Base-by-base conservation (phyloP, 2,329 filamentous ascomycete genomes). In the Plenodomus tracheiphilus region DNA sequence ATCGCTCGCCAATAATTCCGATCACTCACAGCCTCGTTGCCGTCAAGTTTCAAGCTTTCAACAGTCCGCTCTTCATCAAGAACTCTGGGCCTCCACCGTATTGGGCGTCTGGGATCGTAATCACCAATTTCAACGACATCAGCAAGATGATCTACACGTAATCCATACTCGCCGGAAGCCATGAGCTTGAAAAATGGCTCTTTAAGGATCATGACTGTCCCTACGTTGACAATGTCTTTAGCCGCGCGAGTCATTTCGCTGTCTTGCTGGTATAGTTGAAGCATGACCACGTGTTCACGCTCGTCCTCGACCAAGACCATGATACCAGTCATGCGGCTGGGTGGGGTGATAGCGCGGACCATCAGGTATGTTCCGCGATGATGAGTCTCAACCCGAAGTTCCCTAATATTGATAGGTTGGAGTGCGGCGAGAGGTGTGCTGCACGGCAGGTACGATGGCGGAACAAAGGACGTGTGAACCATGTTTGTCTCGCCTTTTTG, bases 141-240 rank as follows among this genome's bases (percentile, higher is more conserved):
- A 15, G 74, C 76, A 15, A 78, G 56, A 58, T 84, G 81, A 47
- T 84, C 81, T 6, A 82, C 77, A 5, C 79, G 73, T 19, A 84
- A 28, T 0, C 66, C 70, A 58, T 78, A 79, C 0, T 64, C 40
- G 2, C 75, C 75, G 21, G 75, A 62, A 0, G 59, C 62, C 19
- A 69, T 68, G 0, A 59, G 22, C 52, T 77, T 80, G 54, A 83
- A 74, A 55, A 76, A 84, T 0, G 81, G 80, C 47, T 84, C 81
- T 51, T 83, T 55, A n/a, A 51, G 17, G 4, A 57, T 39, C 3
- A 60, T 50, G 0, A 68, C 65, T 10, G 72, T 50, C 4, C 59
- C 47, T 42, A 66, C 54, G 7, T 74, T 30, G 2, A 75, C 42
- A 11, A 76, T 32, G 42, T 71, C 72, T 2, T 5, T 58, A 1